Percentiles rank a stretch among this genome's conserved stretches.
Conservation (phyloP, 768 basidiomycete genomes). For the Erythrobasidium yunnanense region DNA sequence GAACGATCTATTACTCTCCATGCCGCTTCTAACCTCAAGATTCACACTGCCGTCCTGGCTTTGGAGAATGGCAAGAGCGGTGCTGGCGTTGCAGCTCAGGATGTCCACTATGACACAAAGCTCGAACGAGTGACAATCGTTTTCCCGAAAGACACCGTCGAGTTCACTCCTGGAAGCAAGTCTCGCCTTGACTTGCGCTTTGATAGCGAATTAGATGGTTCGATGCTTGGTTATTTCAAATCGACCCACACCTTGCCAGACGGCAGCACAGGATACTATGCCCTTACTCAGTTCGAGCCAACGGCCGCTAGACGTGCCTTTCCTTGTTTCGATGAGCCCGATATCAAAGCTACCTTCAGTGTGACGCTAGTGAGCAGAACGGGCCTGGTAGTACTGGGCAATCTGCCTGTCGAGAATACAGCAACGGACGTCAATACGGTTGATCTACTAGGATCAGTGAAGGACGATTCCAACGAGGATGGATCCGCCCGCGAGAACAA, state of each 20-base stretch:
- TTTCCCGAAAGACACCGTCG: slow-evolving; percentile 44
- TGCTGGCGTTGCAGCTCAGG: slow-evolving; percentile 45
- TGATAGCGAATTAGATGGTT: slow-evolving; percentile 54
- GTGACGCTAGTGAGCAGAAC: slow-evolving; percentile 49
- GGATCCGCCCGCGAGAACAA: slow-evolving; percentile 10
- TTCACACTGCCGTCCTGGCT: slow-evolving; percentile 52
- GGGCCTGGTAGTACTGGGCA: slow-evolving; percentile 67
- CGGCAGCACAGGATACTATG: slow-evolving; percentile 42
- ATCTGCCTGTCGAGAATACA: slow-evolving; percentile 70
- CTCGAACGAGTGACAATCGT: slow-evolving; percentile 57
- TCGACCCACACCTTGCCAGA: slow-evolving; percentile 28
- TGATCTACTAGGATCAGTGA: slow-evolving; percentile 36
- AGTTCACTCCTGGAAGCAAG: slow-evolving; percentile 58
- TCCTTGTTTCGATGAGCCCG: slow-evolving; percentile 89
- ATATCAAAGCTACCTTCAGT: slow-evolving; percentile 68
- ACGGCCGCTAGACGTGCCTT: slow-evolving; percentile 73
- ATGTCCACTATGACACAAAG: slow-evolving; percentile 50
- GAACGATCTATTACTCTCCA: slow-evolving; percentile 55
- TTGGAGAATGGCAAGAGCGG: slow-evolving; percentile 50
- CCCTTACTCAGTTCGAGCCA: slow-evolving; percentile 88
- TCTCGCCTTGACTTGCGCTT: slow-evolving; percentile 62
- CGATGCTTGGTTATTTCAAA: slow-evolving; percentile 50
- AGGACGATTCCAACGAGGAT: slow-evolving; percentile 36
- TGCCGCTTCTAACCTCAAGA: slow-evolving; percentile 49
- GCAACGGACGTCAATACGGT: slow-evolving; percentile 41